phyloP scores from a whole-genome alignment of 1,284 basidiomycete species.

The Boletus smithii region DNA sequence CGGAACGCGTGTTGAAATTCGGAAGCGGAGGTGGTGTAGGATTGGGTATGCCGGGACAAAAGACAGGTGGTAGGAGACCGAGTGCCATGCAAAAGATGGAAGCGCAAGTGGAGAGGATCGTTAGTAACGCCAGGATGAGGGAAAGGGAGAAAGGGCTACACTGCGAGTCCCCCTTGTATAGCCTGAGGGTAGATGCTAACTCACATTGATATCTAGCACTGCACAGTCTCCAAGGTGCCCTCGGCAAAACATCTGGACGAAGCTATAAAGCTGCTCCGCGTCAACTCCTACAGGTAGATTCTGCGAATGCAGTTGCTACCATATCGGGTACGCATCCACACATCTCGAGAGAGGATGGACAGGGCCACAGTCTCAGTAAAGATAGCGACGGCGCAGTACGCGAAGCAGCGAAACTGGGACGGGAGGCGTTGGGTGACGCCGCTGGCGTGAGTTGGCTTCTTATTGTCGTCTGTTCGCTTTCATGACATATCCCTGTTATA shows the following conservation, averaged over 20 bases:
- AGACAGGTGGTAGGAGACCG: constrained; percentile 68
- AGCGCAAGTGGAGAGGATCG: constrained; percentile 94
- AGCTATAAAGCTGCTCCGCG: constrained; percentile 95
- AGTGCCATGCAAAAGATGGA: constrained; percentile 98
- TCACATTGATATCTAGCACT: constrained; percentile 44
- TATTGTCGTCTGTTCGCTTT: not conserved
- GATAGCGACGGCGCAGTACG: constrained; percentile 55
- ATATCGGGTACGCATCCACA: constrained; percentile 54
- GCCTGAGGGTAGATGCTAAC: constrained; percentile 8
- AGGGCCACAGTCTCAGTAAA: constrained; percentile 28
- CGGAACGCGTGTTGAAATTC: constrained; percentile 80
- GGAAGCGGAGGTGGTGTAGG: constrained; percentile 83
- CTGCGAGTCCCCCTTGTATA: constrained; percentile 43
- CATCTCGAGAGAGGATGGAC: constrained; percentile 52
- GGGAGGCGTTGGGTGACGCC: constrained; percentile 58
- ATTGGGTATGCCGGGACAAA: constrained; percentile 48
- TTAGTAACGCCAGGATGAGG: constrained; percentile 85
- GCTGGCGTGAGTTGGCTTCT: constrained; percentile 42
- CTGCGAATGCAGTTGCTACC: constrained; percentile 46
- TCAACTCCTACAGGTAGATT: constrained; percentile 87
- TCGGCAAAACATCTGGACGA: constrained; percentile 89
- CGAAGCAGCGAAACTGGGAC: constrained; percentile 69
- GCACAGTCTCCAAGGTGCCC: constrained; percentile 88
- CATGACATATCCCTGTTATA: constrained; percentile 21
- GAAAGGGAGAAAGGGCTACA: constrained; percentile 77